These are phyloP conservation scores for Thalia dealbata DNA, from an alignment of 176 grass and related monocot genomes.

Conservation along the genomic window DNA sequence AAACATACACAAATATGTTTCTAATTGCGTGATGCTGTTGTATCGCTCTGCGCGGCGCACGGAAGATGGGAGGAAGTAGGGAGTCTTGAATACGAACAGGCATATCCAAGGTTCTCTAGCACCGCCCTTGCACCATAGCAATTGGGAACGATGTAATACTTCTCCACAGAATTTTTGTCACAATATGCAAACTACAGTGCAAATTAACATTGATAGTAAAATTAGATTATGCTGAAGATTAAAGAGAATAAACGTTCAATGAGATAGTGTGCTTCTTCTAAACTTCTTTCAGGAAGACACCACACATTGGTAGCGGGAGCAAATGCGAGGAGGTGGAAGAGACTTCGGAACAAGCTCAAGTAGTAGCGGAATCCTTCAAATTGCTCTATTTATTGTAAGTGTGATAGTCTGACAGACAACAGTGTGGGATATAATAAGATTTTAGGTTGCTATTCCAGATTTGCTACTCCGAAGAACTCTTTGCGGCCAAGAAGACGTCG, in stretches of 20 bases:
- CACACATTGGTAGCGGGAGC: conserved; percentile 85
- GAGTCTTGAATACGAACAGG: conserved; percentile 90
- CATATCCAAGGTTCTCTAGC: conserved; percentile 45
- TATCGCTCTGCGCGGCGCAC: conserved; percentile 40
- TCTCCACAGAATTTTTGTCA: neutral
- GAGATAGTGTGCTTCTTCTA: no score
- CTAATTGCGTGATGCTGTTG: neutral
- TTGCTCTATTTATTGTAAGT: no score
- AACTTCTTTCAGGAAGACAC: conserved; percentile 27
- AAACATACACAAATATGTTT: no score
- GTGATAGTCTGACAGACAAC: no score
- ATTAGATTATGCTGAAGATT: no score
- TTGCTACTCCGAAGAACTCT: no score
- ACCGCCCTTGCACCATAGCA: conserved; percentile 71
- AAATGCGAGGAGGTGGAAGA: conserved; percentile 76
- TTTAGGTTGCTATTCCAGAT: no score
- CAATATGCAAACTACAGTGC: no score
- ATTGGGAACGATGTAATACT: conserved; percentile 55
- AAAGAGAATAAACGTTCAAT: neutral
- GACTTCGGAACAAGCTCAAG: conserved; percentile 64
- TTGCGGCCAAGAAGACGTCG: no score
- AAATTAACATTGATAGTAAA: no score
- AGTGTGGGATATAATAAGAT: no score
- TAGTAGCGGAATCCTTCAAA: conserved; percentile 83
- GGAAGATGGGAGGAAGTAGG: conserved; percentile 93